A percentile compares a stretch with the other conserved stretches of the same genome.
These are phyloP conservation scores for Mycena citricolor DNA, from an alignment of 1,284 basidiomycete species.

Conservation along the genomic window DNA sequence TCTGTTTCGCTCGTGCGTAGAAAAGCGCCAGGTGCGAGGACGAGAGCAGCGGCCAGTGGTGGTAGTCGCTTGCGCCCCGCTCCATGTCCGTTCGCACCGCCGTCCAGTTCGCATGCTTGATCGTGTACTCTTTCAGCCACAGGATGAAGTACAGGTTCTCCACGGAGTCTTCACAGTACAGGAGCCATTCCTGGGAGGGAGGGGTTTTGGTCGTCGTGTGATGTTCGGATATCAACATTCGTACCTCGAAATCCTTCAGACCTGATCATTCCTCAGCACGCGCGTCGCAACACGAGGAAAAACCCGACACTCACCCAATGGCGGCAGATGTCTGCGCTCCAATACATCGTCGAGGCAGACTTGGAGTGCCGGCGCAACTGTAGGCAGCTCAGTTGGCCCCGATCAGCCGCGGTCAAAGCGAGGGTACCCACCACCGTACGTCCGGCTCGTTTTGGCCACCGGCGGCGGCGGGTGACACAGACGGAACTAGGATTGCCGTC, in stretches of 20 bases:
- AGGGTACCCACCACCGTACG: conserved; percentile 13
- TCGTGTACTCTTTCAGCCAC: conserved; percentile 69
- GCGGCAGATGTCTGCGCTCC: conserved; percentile 52
- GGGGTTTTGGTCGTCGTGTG: conserved; percentile 12
- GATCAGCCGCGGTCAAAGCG: not conserved
- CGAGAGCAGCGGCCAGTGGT: conserved; percentile 39
- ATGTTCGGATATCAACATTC: not conserved
- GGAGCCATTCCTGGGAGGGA: conserved; percentile 56
- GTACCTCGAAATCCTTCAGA: conserved; percentile 72
- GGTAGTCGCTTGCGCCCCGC: conserved; percentile 32
- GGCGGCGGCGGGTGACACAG: conserved; percentile 22
- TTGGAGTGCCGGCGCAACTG: conserved; percentile 45
- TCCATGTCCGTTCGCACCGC: conserved; percentile 42
- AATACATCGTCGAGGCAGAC: conserved; percentile 54
- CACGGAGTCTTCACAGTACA: conserved; percentile 67
- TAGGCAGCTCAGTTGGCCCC: not conserved
- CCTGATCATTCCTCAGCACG: conserved; percentile 32
- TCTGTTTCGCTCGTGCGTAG: conserved; percentile 73
- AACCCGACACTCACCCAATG: conserved; percentile 30
- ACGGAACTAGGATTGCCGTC: conserved; percentile 9
- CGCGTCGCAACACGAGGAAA: not conserved
- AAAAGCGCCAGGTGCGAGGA: conserved; percentile 64
- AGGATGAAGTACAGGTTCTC: conserved; percentile 79
- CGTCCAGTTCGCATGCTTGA: conserved; percentile 60
- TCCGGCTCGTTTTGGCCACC: conserved; percentile 18